Percentiles rank a stretch among this genome's conserved stretches.
phyloP scores from a whole-genome alignment of 352 stramenopile species.

The Globisporangium rhizosaccharum region DNA sequence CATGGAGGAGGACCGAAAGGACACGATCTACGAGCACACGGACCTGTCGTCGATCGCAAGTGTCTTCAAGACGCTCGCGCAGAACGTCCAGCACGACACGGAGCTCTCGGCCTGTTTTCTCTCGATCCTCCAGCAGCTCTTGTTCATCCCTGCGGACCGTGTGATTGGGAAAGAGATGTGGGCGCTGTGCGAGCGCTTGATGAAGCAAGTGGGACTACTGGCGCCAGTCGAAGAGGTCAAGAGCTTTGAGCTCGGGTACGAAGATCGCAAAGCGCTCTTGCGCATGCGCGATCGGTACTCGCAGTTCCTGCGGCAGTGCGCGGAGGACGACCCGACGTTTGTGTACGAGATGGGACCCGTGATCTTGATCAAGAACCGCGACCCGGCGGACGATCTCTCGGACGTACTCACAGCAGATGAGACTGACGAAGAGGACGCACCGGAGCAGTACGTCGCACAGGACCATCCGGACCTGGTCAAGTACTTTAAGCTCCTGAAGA shows the following conservation, averaged over 20 bases:
- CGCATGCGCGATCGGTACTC: constrained; percentile 75
- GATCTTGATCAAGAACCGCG: constrained; percentile 70
- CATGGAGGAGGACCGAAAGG: constrained; percentile 84
- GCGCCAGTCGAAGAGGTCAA: constrained; percentile 77
- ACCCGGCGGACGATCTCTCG: constrained; percentile 53
- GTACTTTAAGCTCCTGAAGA: constrained; percentile 79
- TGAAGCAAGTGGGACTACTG: constrained; percentile 74
- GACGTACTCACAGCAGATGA: constrained; percentile 51
- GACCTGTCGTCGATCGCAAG: constrained; percentile 67
- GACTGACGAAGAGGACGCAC: constrained; percentile 52
- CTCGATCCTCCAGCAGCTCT: constrained; percentile 79
- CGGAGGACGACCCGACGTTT: constrained; percentile 65
- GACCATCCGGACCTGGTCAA: constrained; percentile 67
- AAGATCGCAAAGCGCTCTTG: constrained; percentile 74
- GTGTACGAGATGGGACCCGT: constrained; percentile 66
- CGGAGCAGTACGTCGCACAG: constrained; percentile 30
- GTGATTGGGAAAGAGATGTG: constrained; percentile 87
- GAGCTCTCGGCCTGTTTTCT: constrained; percentile 68
- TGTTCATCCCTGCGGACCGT: constrained; percentile 77
- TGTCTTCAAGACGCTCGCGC: constrained; percentile 57
- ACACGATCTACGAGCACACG: constrained; percentile 80
- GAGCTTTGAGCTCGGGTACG: constrained; percentile 73
- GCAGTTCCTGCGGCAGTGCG: constrained; percentile 60
- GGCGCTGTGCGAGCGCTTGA: constrained; percentile 67
- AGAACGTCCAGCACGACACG: constrained; percentile 48